A percentile compares a stretch with the other conserved stretches of the same genome.
These are phyloP conservation scores for Chrysoporthe deuterocubensis DNA, from an alignment of 2,329 filamentous ascomycete species.

Conservation along the genomic window DNA sequence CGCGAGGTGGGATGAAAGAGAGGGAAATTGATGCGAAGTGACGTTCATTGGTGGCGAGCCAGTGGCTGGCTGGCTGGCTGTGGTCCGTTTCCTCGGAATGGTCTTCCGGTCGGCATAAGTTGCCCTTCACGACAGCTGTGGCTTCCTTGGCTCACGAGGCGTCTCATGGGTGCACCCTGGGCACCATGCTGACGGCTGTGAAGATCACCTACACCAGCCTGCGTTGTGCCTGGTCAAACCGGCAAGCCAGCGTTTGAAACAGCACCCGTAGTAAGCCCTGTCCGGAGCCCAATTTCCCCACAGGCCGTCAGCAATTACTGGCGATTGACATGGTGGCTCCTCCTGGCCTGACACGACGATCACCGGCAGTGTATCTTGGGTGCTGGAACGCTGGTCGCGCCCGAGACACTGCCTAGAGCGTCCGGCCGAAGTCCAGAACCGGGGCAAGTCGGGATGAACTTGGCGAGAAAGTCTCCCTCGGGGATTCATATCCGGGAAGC, in stretches of 20 bases:
- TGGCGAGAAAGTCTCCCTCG: background rate
- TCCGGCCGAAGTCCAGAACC: background rate
- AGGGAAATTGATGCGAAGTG: background rate
- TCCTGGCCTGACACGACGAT: background rate
- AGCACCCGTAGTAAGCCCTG: background rate
- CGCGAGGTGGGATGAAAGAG: background rate
- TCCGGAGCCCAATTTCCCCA: background rate
- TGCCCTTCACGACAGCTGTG: background rate
- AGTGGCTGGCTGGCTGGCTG: background rate
- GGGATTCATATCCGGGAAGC: background rate
- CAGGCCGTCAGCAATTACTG: background rate
- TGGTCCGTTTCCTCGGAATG: background rate
- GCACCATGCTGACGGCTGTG: background rate
- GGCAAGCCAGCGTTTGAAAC: background rate
- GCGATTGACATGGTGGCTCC: background rate
- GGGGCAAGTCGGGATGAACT: background rate
- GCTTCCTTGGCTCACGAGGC: background rate
- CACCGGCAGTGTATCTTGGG: background rate
- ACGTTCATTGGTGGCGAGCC: background rate
- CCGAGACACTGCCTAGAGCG: background rate
- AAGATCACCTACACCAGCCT: background rate
- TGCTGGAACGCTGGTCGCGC: background rate
- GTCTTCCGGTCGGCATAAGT: background rate
- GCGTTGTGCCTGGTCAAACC: constrained; percentile 1
- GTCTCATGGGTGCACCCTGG: background rate